Conservation (phyloP, 257 asterid genomes). For the Catharanthus roseus region DNA sequence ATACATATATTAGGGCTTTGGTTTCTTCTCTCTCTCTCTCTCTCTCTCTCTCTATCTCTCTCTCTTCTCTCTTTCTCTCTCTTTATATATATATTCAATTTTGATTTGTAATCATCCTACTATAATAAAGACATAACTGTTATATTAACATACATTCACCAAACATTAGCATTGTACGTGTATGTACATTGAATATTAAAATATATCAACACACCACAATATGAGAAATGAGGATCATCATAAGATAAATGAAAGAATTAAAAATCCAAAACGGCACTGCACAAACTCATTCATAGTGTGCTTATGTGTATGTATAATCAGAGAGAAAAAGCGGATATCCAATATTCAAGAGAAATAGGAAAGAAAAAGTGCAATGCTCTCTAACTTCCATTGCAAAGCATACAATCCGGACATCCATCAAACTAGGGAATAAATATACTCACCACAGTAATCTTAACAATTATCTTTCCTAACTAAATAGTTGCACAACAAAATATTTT, state of each 20-base stretch:
- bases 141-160: too few species aligned
- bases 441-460: background rate
- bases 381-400: background rate
- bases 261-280: background rate
- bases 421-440: background rate
- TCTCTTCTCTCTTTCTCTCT: too few species aligned
- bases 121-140: too few species aligned
- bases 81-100: too few species aligned
- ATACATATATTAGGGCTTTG: too few species aligned
- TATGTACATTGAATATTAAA: too few species aligned
- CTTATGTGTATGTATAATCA: too few species aligned
- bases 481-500: background rate
- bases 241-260: background rate
- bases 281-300: background rate
- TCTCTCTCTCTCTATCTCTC: too few species aligned
- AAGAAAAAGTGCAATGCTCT: background rate
- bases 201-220: background rate
- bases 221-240: too few species aligned
- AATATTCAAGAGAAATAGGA: background rate
- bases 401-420: background rate
- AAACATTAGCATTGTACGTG: too few species aligned
- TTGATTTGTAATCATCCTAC: too few species aligned
- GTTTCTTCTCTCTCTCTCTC: too few species aligned
- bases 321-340: background rate
- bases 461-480: background rate